Evolutionary conservation across 192 early-diverging fungal genomes (phyloP).

Genomic region (Backusella parvicylindrica): DNA sequence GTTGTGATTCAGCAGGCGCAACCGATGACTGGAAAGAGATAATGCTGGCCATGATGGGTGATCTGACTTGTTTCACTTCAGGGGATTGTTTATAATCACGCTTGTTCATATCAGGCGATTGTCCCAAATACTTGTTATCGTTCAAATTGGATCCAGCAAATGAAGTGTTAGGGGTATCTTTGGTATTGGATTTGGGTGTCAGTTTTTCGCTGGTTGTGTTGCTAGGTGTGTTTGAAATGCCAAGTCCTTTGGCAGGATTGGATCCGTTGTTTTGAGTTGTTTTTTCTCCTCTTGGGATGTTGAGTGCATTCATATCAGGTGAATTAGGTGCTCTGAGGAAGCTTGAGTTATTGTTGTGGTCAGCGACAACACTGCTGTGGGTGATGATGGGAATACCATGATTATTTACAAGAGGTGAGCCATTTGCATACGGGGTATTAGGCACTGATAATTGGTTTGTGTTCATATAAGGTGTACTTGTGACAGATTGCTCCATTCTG

Average conservation of each 20-base stretch:
- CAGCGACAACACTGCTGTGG: background rate
- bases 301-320: background rate
- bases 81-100: background rate
- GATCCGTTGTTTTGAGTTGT: background rate
- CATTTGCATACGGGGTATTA: background rate
- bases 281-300: background rate
- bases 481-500: constrained; percentile 9
- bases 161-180: background rate
- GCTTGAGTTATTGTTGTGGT: background rate
- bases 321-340: background rate
- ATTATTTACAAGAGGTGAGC: background rate
- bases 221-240: background rate
- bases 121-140: background rate
- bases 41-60: constrained; percentile 6
- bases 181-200: background rate
- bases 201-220: background rate
- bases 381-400: background rate
- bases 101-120: background rate
- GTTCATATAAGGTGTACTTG: background rate
- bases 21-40: constrained; percentile 8
- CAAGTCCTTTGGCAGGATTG: background rate
- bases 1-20: background rate
- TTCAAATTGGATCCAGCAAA: background rate
- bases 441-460: background rate
- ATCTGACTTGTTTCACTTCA: background rate